Base-by-base conservation (phyloP, 306 rosid species). In the Spatholobus suberectus region DNA sequence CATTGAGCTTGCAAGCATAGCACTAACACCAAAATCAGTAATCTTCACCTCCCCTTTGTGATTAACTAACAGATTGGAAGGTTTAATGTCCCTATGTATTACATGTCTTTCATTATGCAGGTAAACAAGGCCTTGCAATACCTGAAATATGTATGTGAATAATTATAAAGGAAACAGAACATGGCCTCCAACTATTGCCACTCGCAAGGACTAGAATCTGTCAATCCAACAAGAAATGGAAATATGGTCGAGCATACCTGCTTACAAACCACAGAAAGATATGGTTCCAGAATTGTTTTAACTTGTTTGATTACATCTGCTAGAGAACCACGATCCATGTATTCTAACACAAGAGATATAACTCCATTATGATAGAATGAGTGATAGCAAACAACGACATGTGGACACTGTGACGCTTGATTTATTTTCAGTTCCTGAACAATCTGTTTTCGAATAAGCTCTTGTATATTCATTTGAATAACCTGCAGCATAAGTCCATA, bases 1-100 rank as follows among this genome's bases (percentile, higher is more conserved):
- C 91, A 96, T 94, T 70, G 98, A 91, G 85, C 94, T 94, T 62
- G 97, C 99, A 62, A 96, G 95, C 87, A 90, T 78, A 72, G 99
- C 99, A 91, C 98, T 96, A 73, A 96, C 99, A 67, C 99, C 99
- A 85, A 96, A 96, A 90, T 96, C 99, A 76, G 99, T 96, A 77
- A 94, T 96, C 88, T 96, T 96, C 85, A 94, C 99, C 83, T 92
- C 98, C 70, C 99, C 99, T 88, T 91, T 91, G 85, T 92, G 97
- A 91, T 96, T 96, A 78, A 92, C 98, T 10, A 94, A 93, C 80
- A 96, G 88, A 87, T 96, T 96, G 83, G 99, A 96, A 26, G 98
- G 98, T 77, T 96, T 96, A 67, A 96, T 94, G 89, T 96, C 99
- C 81, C 99, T 95, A 72, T 95, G 99, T 73, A 95, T 95, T 35